Percentiles rank a stretch among this genome's conserved stretches.
These are phyloP conservation scores for Themeda triandra DNA, from an alignment of 176 grass and related monocot species.

Conservation along the genomic window DNA sequence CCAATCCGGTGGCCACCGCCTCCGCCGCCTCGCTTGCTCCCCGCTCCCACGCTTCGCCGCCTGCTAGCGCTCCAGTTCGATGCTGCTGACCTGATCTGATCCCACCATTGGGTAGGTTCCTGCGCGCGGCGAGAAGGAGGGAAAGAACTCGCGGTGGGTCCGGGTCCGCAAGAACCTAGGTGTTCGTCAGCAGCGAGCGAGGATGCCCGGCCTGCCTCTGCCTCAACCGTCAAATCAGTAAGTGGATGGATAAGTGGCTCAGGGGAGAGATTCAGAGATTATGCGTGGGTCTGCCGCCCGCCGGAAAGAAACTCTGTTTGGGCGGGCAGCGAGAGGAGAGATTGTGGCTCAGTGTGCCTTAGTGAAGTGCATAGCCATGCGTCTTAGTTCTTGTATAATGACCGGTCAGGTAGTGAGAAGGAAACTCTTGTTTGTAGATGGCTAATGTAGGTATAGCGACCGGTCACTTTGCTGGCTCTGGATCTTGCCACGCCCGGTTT, in stretches of 20 bases:
- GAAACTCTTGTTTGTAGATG: not conserved
- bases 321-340: not conserved
- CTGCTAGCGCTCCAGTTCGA: not conserved
- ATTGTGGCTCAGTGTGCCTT: not conserved
- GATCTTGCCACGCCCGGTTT: not conserved
- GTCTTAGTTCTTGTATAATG: not conserved
- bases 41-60: not conserved
- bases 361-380: not conserved
- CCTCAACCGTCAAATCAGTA: slow-evolving; percentile 2
- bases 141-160: not conserved
- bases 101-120: not conserved
- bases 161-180: not conserved
- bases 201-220: slow-evolving; percentile 41
- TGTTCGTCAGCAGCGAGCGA: not conserved
- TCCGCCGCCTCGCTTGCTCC: not conserved
- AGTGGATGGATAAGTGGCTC: not conserved
- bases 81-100: not conserved
- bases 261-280: not conserved
- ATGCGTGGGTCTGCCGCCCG: no score
- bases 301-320: not conserved
- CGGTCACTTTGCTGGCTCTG: not conserved
- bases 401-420: not conserved
- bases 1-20: not conserved
- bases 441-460: not conserved
- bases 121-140: not conserved